Conservation (phyloP, 768 basidiomycete species). For the Auricularia sp. region DNA sequence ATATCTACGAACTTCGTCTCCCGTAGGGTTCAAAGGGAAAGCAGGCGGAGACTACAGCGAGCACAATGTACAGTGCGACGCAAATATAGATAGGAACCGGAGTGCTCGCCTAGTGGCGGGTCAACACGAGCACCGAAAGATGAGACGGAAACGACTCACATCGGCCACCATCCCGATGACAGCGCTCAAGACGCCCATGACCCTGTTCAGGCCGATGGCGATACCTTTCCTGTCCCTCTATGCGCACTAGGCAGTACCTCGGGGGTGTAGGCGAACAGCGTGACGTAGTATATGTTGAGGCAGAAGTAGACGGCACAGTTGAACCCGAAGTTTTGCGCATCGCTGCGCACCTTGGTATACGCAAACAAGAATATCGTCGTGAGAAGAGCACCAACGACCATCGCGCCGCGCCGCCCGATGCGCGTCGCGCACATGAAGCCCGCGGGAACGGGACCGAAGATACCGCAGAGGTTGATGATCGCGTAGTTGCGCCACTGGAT, state of each 20-base stretch:
- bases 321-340: slow-evolving; percentile 32
- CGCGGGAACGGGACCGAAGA: slow-evolving; percentile 40
- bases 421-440: slow-evolving; percentile 36
- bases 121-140: neutral
- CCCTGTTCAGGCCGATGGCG: neutral
- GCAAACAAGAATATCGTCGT: slow-evolving; percentile 40
- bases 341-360: slow-evolving; percentile 37
- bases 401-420: slow-evolving; percentile 18
- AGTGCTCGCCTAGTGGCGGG: neutral
- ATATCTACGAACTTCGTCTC: neutral
- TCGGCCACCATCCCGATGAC: neutral
- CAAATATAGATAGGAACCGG: slow-evolving; percentile 19
- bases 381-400: slow-evolving; percentile 37
- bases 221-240: slow-evolving; percentile 15
- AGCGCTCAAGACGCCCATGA: neutral
- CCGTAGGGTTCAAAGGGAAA: slow-evolving; percentile 17
- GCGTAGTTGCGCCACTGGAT: slow-evolving; percentile 27
- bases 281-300: neutral
- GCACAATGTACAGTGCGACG: slow-evolving; percentile 19
- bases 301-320: slow-evolving; percentile 28
- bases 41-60: slow-evolving; percentile 13
- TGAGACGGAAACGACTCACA: neutral
- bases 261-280: slow-evolving; percentile 45
- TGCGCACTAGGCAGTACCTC: slow-evolving; percentile 50
- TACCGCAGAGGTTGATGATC: slow-evolving; percentile 35